Conservation (phyloP, 176 grass and related monocot species). For the Musa acuminata region DNA sequence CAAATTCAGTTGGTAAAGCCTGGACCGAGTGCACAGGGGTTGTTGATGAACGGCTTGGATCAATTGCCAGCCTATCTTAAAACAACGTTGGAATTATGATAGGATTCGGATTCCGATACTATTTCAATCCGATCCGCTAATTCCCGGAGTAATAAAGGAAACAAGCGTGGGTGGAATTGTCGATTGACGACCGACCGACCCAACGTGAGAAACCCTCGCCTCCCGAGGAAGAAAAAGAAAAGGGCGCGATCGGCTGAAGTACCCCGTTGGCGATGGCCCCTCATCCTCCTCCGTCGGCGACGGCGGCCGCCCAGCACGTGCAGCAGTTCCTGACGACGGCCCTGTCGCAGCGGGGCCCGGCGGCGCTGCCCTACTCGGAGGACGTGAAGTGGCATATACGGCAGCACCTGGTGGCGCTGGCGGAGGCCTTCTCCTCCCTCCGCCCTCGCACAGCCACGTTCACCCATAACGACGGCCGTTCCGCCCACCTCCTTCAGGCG, state of each 20-base stretch:
- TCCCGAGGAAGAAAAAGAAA: background rate
- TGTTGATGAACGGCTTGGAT: too few species aligned
- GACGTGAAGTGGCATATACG: constrained; percentile 94
- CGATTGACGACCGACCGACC: background rate
- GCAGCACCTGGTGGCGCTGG: constrained; percentile 74
- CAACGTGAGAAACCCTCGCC: background rate
- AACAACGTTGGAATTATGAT: too few species aligned
- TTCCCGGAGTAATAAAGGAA: background rate
- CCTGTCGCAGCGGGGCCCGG: constrained; percentile 62
- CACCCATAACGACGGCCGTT: constrained; percentile 83
- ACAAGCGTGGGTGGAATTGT: background rate
- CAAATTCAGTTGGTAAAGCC: too few species aligned
- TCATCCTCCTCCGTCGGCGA: background rate
- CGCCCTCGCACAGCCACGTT: constrained; percentile 67
- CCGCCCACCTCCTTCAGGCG: constrained; percentile 66
- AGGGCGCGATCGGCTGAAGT: background rate
- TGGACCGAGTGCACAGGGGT: too few species aligned
- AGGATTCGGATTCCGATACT: too few species aligned
- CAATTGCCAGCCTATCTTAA: too few species aligned
- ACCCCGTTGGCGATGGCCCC: constrained; percentile 27
- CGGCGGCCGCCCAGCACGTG: constrained; percentile 43
- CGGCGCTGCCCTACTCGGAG: constrained; percentile 64
- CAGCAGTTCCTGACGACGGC: constrained; percentile 82
- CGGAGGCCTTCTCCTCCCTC: constrained; percentile 64
- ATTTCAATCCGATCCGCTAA: background rate